These are phyloP conservation scores for Mucor piriformis DNA, from an alignment of 371 early-diverging fungal species.

Conservation along the genomic window DNA sequence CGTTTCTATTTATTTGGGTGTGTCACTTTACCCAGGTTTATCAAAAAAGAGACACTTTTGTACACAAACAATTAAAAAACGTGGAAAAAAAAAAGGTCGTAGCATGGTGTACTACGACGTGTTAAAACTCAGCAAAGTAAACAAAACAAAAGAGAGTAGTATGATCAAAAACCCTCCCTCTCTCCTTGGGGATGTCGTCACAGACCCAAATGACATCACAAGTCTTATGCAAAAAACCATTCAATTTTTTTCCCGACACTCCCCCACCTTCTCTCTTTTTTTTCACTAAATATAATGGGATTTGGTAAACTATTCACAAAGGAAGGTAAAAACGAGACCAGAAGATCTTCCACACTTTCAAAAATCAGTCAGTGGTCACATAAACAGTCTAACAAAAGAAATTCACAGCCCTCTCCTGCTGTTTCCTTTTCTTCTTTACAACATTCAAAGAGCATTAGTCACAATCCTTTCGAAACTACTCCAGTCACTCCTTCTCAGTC, in stretches of 20 bases:
- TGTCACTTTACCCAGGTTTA: neutral
- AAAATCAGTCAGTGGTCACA: no score
- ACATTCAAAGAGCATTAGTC: neutral
- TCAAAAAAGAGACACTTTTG: neutral
- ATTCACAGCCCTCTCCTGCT: slow-evolving; percentile 5
- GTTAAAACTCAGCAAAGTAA: neutral
- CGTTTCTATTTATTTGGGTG: neutral
- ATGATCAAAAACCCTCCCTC: no score
- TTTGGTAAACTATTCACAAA: no score
- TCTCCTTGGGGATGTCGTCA: no score
- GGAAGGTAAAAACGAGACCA: no score
- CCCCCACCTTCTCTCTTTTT: neutral
- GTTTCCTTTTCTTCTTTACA: neutral
- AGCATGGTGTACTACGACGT: slow-evolving; percentile 4
- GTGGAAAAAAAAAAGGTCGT: slow-evolving; percentile 4
- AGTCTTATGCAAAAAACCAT: no score
- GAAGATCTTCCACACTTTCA: no score
- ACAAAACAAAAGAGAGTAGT: neutral
- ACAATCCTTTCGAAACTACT: neutral
- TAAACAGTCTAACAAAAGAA: slow-evolving; percentile 2
- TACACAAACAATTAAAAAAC: slow-evolving; percentile 10
- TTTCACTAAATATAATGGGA: neutral
- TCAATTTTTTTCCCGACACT: no score
- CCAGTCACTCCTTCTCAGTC: slow-evolving; percentile 17
- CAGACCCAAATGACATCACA: no score